phyloP scores from a whole-genome alignment of 2,329 filamentous ascomycete species.

The Aspergillus ibericus region DNA sequence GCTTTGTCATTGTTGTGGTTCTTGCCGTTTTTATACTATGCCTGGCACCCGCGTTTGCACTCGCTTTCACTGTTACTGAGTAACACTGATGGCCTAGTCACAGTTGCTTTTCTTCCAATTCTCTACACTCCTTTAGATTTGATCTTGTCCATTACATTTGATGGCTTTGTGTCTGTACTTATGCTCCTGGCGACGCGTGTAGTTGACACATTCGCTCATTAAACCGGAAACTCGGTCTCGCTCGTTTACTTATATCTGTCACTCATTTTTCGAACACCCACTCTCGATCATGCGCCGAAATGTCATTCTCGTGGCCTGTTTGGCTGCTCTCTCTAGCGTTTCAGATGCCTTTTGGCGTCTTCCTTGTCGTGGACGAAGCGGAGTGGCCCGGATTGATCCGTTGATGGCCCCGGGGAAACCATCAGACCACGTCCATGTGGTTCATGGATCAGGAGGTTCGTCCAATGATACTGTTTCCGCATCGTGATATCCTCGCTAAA shows the following conservation, averaged over 20 bases:
- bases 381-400: constrained; percentile 73
- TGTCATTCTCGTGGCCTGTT: constrained; percentile 24
- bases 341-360: constrained; percentile 83
- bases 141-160: constrained; percentile 1
- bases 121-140: constrained; percentile 1
- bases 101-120: background rate
- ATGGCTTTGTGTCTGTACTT: constrained; percentile 14
- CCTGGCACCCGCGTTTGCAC: background rate
- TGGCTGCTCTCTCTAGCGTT: constrained; percentile 31
- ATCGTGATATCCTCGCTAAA: constrained; percentile 12
- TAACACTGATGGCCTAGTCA: background rate
- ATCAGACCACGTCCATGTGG: constrained; percentile 68
- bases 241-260: constrained; percentile 17
- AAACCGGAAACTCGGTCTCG: constrained; percentile 10
- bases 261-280: constrained; percentile 19
- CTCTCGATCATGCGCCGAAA: constrained; percentile 16
- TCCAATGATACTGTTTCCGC: constrained; percentile 19
- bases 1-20: constrained; percentile 15
- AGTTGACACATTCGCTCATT: constrained; percentile 15
- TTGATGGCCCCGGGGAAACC: constrained; percentile 63
- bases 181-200: constrained; percentile 14
- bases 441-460: constrained; percentile 76
- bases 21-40: constrained; percentile 12
- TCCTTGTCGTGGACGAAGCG: constrained; percentile 72
- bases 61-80: background rate